phyloP scores from a whole-genome alignment of 225 moss, liverwort and hornwort genomes.

The Ulota crispa region DNA sequence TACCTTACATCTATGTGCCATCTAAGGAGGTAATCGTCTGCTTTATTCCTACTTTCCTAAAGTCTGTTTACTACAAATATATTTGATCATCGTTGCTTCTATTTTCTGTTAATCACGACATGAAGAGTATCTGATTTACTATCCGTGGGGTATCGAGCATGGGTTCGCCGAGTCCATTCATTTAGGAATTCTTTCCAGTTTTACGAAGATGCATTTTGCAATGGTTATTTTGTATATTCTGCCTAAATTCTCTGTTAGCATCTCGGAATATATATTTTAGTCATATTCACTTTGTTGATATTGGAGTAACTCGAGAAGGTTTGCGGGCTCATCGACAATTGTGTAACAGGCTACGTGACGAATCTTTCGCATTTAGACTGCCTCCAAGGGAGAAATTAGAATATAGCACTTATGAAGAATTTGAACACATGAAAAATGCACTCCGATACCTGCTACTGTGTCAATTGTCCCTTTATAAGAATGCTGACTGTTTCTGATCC shows the following conservation, averaged over 20 bases:
- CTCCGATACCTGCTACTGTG: background rate
- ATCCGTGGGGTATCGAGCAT: background rate
- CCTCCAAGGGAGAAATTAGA: background rate
- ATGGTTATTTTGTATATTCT: background rate
- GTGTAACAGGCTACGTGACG: too few relatives aligned
- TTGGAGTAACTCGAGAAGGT: background rate
- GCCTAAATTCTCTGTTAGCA: background rate
- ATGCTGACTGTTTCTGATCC: background rate
- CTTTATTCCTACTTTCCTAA: background rate
- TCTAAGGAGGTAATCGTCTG: slow-evolving; percentile 80
- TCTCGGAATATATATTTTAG: background rate
- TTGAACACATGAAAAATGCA: background rate
- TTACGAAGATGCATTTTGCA: background rate
- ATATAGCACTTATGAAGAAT: too few relatives aligned
- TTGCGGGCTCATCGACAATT: background rate
- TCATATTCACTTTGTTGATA: background rate
- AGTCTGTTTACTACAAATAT: background rate
- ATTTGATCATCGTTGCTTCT: background rate
- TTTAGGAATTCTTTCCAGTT: background rate
- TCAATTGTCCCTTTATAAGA: background rate
- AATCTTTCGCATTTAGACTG: background rate
- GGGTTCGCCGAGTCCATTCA: background rate
- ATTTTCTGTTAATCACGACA: background rate
- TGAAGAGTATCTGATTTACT: background rate
- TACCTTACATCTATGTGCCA: slow-evolving; percentile 95